phyloP scores from a whole-genome alignment of 2,329 filamentous ascomycete species.

The Aspergillus sp. region DNA sequence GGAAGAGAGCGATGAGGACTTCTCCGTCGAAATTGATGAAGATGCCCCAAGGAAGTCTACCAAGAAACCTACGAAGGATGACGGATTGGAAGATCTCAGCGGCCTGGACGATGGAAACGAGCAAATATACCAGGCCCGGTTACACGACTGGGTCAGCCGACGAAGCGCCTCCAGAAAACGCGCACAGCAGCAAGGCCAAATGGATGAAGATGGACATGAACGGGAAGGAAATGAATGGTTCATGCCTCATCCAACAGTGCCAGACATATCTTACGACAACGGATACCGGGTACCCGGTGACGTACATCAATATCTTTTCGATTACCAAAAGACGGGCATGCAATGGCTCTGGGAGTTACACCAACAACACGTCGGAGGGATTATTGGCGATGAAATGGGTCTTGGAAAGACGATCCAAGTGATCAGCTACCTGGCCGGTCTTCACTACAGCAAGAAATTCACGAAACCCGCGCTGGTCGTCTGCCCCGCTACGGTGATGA shows the following conservation, averaged over 20 bases:
- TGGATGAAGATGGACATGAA: constrained; percentile 33
- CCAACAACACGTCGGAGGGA: constrained; percentile 81
- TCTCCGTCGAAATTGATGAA: constrained; percentile 25
- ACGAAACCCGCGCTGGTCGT: constrained; percentile 82
- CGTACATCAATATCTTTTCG: constrained; percentile 84
- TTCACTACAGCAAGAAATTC: constrained; percentile 85
- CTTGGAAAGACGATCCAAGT: constrained; percentile 87
- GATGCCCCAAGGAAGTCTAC: constrained; percentile 1
- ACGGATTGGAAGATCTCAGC: constrained; percentile 48
- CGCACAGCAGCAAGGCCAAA: constrained; percentile 28
- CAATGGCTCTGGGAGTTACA: constrained; percentile 94
- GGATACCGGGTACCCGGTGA: constrained; percentile 80
- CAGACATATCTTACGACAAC: constrained; percentile 67
- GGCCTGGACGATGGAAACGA: constrained; percentile 86
- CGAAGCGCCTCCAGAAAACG: constrained; percentile 53
- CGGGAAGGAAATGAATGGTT: constrained; percentile 75
- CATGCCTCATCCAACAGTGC: constrained; percentile 72
- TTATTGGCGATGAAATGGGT: constrained; percentile 97
- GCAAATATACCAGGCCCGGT: constrained; percentile 62
- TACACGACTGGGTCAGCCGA: constrained; percentile 65
- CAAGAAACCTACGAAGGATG: constrained; percentile 14
- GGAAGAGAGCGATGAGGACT: constrained; percentile 31
- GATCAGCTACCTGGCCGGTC: constrained; percentile 74
- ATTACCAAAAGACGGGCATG: constrained; percentile 94
- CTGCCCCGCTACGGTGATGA: constrained; percentile 86